Evolutionary conservation across 768 basidiomycete genomes (phyloP).

Genomic region (Agrocybe chaxingu): DNA sequence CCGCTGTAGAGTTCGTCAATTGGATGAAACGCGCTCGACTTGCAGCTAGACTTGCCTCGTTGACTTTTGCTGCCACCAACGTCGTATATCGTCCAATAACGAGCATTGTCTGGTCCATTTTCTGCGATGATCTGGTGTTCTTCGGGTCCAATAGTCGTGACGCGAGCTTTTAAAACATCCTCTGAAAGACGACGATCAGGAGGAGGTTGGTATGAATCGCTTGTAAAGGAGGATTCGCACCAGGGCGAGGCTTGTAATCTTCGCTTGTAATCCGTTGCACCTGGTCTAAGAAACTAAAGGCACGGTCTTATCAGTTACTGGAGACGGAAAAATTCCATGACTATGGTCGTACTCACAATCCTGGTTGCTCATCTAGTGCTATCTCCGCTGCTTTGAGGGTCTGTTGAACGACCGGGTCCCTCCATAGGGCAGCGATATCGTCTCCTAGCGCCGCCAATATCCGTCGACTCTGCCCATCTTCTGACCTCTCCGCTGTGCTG

Average conservation of each 20-base stretch:
- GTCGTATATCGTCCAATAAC: constrained; percentile 64
- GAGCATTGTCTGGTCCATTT: constrained; percentile 27
- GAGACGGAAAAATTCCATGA: background rate
- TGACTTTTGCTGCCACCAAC: constrained; percentile 60
- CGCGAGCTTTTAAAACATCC: constrained; percentile 62
- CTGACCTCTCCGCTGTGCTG: constrained; percentile 12
- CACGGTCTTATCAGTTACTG: background rate
- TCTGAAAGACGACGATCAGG: constrained; percentile 27
- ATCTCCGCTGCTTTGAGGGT: constrained; percentile 41
- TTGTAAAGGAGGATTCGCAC: constrained; percentile 26
- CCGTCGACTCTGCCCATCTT: constrained; percentile 41
- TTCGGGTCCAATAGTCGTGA: constrained; percentile 63
- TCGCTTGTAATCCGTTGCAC: constrained; percentile 46
- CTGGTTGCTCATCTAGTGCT: constrained; percentile 51
- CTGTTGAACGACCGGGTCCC: constrained; percentile 38
- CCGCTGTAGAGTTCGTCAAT: constrained; percentile 33
- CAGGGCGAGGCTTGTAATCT: constrained; percentile 50
- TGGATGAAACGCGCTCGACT: background rate
- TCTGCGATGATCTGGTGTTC: constrained; percentile 58
- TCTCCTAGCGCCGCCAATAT: constrained; percentile 51
- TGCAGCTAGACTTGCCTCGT: constrained; percentile 36
- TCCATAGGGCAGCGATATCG: constrained; percentile 57
- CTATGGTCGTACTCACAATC: constrained; percentile 46
- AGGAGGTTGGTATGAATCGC: background rate
- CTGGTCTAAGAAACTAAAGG: constrained; percentile 54